Conservation (phyloP, 306 rosid species). For the Prunus armeniaca region DNA sequence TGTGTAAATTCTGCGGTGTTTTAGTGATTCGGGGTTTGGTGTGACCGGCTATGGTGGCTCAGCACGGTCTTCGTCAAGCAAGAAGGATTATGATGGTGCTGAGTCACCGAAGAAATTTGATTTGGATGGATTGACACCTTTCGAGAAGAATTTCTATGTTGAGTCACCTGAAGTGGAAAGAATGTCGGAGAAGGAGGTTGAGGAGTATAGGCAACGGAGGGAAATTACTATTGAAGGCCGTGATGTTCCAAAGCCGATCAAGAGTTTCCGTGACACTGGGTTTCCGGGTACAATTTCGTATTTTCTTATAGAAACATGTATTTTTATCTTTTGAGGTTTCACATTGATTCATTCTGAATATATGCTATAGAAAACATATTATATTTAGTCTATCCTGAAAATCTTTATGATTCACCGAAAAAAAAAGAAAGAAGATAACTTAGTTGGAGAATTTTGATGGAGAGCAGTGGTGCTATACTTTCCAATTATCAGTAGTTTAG, state of each 20-base stretch:
- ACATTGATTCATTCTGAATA: slow-evolving; percentile 6
- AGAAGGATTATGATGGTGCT: slow-evolving; percentile 51
- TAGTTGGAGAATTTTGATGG: not conserved
- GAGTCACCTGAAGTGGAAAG: slow-evolving; percentile 70
- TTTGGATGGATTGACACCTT: slow-evolving; percentile 91
- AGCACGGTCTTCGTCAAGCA: slow-evolving; percentile 49
- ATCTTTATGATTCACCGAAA: not conserved
- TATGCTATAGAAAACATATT: not conserved
- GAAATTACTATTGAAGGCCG: slow-evolving; percentile 94
- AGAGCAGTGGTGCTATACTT: not conserved
- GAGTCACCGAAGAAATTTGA: slow-evolving; percentile 63
- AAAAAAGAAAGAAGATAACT: not conserved
- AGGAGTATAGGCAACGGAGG: slow-evolving; percentile 64
- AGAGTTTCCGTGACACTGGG: slow-evolving; percentile 66
- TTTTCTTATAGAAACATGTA: not conserved
- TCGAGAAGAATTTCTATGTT: slow-evolving; percentile 84
- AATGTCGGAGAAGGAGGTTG: slow-evolving; percentile 82
- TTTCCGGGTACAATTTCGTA: slow-evolving; percentile 68
- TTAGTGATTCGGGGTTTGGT: slow-evolving; percentile 84
- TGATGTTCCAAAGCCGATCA: slow-evolving; percentile 94
- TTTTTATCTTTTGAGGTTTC: slow-evolving; percentile 5
- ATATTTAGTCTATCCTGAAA: not conserved
- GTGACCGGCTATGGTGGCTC: slow-evolving; percentile 54
- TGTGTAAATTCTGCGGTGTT: slow-evolving; percentile 23
- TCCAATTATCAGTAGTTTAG: not conserved